These are phyloP conservation scores for Populus ilicifolia DNA, from an alignment of 345 rosid genomes.

Conservation along the genomic window DNA sequence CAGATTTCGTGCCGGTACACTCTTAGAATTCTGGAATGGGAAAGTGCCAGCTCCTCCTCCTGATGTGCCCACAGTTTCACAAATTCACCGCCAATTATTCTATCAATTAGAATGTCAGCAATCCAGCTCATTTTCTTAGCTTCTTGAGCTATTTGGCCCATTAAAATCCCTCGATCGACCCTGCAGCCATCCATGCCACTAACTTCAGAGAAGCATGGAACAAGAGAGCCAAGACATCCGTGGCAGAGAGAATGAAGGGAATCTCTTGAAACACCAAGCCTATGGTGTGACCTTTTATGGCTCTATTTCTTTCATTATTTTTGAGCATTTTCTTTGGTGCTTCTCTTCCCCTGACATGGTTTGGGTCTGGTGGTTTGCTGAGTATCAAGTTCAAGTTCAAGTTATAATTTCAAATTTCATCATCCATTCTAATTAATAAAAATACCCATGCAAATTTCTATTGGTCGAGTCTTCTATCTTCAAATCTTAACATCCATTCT, in stretches of 20 bases:
- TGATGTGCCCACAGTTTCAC: slow-evolving; percentile 89
- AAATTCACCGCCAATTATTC: slow-evolving; percentile 63
- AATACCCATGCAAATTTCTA: no score
- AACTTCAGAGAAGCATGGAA: slow-evolving; percentile 77
- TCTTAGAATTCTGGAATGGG: slow-evolving; percentile 76
- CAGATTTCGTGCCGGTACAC: slow-evolving; percentile 87
- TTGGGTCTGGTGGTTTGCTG: no score
- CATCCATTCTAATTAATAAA: no score
- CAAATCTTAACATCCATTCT: no score
- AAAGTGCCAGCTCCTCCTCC: slow-evolving; percentile 80
- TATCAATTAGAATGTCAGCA: slow-evolving; percentile 69
- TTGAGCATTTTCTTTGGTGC: no score
- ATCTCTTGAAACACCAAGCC: slow-evolving; percentile 57
- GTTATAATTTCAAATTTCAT: no score
- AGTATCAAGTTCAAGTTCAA: no score
- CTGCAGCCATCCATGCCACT: slow-evolving; percentile 39
- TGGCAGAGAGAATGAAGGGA: slow-evolving; percentile 76
- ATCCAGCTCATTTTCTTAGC: slow-evolving; percentile 91
- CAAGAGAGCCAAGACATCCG: slow-evolving; percentile 66
- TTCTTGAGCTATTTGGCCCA: slow-evolving; percentile 65
- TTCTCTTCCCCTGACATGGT: no score
- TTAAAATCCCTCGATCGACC: no score
- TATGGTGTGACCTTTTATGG: background rate
- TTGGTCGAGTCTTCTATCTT: no score
- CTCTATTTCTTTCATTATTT: no score